Conservation (phyloP, 768 basidiomycete species). For the Suillus clintonianus region DNA sequence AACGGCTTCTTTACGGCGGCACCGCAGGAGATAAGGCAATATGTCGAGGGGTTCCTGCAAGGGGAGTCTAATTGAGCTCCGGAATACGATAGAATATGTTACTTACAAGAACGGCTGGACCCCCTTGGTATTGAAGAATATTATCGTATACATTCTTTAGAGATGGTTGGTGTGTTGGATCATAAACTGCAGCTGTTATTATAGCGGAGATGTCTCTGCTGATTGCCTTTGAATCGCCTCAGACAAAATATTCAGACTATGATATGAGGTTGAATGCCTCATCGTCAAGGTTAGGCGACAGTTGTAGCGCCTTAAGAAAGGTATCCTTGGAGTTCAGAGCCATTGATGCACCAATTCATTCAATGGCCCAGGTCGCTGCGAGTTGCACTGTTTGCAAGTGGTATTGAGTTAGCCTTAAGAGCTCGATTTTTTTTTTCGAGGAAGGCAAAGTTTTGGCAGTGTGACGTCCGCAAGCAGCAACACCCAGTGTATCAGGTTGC, state of each 20-base stretch:
- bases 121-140: slow-evolving; percentile 11
- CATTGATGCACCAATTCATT: not conserved
- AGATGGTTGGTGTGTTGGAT: slow-evolving; percentile 6
- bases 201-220: slow-evolving; percentile 17
- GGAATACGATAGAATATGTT: not conserved
- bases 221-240: slow-evolving; percentile 17
- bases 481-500: not conserved
- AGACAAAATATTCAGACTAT: not conserved
- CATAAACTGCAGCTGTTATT: slow-evolving; percentile 17
- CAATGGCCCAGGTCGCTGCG: too few relatives aligned
- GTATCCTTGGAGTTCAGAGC: not conserved
- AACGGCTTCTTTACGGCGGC: slow-evolving; percentile 26
- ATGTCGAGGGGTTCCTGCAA: slow-evolving; percentile 42
- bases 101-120: slow-evolving; percentile 21
- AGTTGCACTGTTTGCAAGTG: not conserved
- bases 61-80: not conserved
- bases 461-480: not conserved
- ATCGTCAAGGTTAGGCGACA: slow-evolving; percentile 24
- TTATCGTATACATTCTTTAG: slow-evolving; percentile 20
- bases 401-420: not conserved
- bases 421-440: not conserved
- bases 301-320: slow-evolving; percentile 19
- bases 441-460: not conserved
- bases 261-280: slow-evolving; percentile 15
- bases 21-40: slow-evolving; percentile 38